Evolutionary conservation across 75 land plant genomes (phyloP), one percentile per base, ranked within the genome.

Genomic region (Pinus taeda): DNA sequence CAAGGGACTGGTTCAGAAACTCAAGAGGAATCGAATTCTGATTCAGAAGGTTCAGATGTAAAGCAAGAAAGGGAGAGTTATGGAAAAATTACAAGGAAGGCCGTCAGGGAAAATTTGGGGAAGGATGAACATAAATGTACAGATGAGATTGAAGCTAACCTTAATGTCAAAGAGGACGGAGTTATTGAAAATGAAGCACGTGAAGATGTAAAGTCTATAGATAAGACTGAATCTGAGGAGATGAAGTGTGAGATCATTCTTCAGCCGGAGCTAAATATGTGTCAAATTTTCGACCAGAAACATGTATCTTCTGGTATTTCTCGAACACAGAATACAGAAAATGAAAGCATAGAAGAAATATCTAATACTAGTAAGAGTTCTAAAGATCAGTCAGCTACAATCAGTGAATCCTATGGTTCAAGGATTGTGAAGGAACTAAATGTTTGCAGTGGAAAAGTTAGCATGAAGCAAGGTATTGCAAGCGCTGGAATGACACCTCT

Each of bases 81-180:
- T 29, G 1, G 42, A 17, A 37, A 18, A 66, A 4, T 30, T 63
- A 11, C 15, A 63, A 63, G 26, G 14, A 62, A 62, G 29, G 65
- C 17, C 36, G 12, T 29, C 8, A 15, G 1, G 18, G 17, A 37
- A 36, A 4, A 3, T 66, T 8, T 33, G 37, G 20, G 39, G 4
- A 66, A 66, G 30, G 30, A 63, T 11, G 12, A 49, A 49, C 55
- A 49, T 49, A 49, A 9, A 49, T 9, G 2, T 63, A 26, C 4
- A 30, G 33, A 63, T 37, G 70, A 66, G n/a, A 26, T 66, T 66
- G 70, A 30, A 66, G 45, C 20, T 63, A 36, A 63, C 66, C 15
- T 63, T 63, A 30, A 14, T 6, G 12, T 11, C 15, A 39, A 37
- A 37, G 66, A 24, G 37, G 30, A 63, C 0, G 71, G 6, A 66